Evolutionary conservation across 176 grass and related monocot species (phyloP).

Genomic region (Musa troglodytarum): DNA sequence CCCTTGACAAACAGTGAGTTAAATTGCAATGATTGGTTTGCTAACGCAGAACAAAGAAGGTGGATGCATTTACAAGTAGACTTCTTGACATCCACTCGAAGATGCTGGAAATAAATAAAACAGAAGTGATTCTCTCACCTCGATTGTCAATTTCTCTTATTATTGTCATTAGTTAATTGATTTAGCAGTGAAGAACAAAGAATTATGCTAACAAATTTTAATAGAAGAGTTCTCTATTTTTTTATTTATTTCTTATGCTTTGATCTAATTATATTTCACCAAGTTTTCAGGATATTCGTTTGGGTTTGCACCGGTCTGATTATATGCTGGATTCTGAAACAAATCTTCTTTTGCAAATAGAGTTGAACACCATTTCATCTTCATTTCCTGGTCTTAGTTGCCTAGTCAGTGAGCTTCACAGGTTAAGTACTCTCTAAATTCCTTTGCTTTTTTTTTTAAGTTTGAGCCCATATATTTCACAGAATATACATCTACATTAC

Average conservation of each 20-base stretch:
- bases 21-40: neutral
- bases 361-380: conserved; percentile 88
- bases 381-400: conserved; percentile 89
- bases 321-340: conserved; percentile 96
- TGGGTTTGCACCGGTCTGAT: conserved; percentile 93
- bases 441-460: conserved; percentile 5
- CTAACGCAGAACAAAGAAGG: conserved; percentile 65
- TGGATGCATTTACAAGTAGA: conserved; percentile 76
- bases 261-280: conserved; percentile 1
- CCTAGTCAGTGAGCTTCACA: conserved; percentile 84
- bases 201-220: neutral
- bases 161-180: neutral
- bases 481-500: neutral
- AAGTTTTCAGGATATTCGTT: conserved; percentile 65
- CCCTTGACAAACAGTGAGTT: neutral
- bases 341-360: conserved; percentile 84
- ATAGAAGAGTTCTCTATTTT: neutral
- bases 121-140: conserved; percentile 42
- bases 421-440: conserved; percentile 28
- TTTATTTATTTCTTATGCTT: neutral
- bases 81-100: conserved; percentile 77
- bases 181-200: no score
- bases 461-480: neutral
- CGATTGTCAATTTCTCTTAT: neutral
- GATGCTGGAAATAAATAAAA: conserved; percentile 67